These are phyloP conservation scores for Stephanodiscus triporus DNA, from an alignment of 108 stramenopile genomes.

Conservation along the genomic window DNA sequence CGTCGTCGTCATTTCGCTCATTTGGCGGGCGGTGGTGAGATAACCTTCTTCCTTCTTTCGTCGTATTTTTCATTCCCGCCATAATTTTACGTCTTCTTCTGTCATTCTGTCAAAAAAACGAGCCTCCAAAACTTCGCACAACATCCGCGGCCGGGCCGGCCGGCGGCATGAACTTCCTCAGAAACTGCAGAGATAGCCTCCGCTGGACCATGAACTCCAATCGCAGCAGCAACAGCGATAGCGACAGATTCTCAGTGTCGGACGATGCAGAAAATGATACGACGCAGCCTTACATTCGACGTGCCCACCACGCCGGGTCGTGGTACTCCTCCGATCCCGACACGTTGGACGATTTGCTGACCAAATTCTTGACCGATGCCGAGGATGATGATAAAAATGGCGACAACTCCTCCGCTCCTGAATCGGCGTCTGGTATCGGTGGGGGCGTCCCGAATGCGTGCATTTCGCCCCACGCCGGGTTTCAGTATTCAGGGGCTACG, in stretches of 20 bases:
- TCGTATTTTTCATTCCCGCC: no score
- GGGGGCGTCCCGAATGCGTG: conserved; percentile 54
- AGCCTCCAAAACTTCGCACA: no score
- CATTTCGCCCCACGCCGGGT: conserved; percentile 87
- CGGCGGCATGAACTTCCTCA: neutral
- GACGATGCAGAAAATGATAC: neutral
- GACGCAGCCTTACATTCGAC: conserved; percentile 55
- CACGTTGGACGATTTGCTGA: conserved; percentile 49
- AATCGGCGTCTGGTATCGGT: neutral
- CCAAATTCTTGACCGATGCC: conserved; percentile 53
- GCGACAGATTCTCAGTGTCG: neutral
- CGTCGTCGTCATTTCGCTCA: neutral
- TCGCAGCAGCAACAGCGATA: neutral
- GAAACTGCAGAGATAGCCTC: neutral
- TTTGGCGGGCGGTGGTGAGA: no score
- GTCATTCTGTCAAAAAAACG: no score
- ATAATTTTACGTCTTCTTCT: no score
- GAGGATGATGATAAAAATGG: conserved; percentile 26
- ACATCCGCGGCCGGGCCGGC: neutral
- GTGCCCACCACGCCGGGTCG: conserved; percentile 77
- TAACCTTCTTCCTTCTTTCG: no score
- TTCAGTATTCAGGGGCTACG: conserved; percentile 83
- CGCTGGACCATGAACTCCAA: neutral
- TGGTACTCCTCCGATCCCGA: conserved; percentile 68
- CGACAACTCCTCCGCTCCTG: conserved; percentile 5